A percentile compares a stretch with the other conserved stretches of the same genome.
phyloP scores from a whole-genome alignment of 768 basidiomycete species.

The Mycena epipterygia region DNA sequence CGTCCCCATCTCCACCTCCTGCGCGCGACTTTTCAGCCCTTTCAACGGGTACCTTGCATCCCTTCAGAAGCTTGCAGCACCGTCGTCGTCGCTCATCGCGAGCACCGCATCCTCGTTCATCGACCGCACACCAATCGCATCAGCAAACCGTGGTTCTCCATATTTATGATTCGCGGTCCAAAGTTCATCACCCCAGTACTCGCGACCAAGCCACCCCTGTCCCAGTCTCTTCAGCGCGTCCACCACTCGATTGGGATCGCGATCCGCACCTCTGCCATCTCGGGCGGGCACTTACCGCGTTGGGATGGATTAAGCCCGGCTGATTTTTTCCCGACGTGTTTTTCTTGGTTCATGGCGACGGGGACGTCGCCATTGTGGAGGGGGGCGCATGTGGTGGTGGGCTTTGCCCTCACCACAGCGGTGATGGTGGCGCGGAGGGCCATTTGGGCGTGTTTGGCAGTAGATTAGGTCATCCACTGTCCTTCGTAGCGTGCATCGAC shows the following conservation, averaged over 20 bases:
- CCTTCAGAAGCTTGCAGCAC: background rate
- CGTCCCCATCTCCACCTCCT: background rate
- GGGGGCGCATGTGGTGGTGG: slow-evolving; percentile 1
- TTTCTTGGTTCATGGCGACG: background rate
- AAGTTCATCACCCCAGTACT: background rate
- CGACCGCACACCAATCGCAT: background rate
- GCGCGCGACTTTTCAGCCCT: background rate
- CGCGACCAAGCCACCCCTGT: background rate
- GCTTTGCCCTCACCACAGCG: background rate
- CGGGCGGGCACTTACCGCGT: background rate
- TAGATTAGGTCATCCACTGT: background rate
- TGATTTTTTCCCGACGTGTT: background rate
- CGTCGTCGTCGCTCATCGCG: background rate
- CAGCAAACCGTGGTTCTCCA: background rate
- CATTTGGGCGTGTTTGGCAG: background rate
- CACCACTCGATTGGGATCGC: background rate
- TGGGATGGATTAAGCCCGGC: background rate
- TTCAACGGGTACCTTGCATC: background rate
- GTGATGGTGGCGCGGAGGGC: background rate
- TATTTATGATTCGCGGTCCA: background rate
- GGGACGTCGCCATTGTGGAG: slow-evolving; percentile 4
- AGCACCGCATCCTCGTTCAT: background rate
- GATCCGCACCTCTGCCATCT: background rate
- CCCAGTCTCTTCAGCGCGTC: background rate
- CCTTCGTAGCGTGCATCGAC: background rate